Base-by-base conservation (phyloP, 73 alveolate genomes). In the Chromera velia region DNA sequence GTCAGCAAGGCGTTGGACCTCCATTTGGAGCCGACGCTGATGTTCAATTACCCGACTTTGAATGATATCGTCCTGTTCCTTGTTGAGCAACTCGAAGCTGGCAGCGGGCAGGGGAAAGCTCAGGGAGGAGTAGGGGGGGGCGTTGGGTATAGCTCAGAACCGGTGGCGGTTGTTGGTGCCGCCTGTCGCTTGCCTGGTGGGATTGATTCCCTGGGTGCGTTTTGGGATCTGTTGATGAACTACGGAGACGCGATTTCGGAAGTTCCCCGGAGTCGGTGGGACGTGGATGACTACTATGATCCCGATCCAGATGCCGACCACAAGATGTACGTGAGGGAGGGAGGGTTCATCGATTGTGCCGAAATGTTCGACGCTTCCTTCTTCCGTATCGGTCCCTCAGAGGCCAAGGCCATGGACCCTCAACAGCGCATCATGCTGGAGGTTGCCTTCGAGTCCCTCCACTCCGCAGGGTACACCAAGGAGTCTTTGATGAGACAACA, bases 31-130 rank as follows among this genome's bases (percentile, higher is more conserved):
- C 86, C 86, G 34, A 69, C 86, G 0, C 55, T 80, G 75, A 80
- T 80, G 80, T 80, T 80, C 31, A 77, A 80, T 55, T 80, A 80
- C 67, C 86, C 86, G 0, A 80, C 86, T 10, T 74, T 80, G n/a
- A 75, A 67, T 18, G 86, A 68, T 48, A 62, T 80, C 28, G 80
- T 68, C 74, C 80, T 70, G n/a, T 80, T 70, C 74, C 55, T 40
- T 4, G 55, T 40, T 4, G 55, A 40, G n/a, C n/a, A n/a, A n/a
- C n/a, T n/a, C n/a, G n/a, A n/a, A n/a, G n/a, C n/a, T n/a, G n/a
- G n/a, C n/a, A n/a, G n/a, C n/a, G n/a, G n/a, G n/a, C n/a, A n/a
- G n/a, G n/a, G n/a, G n/a, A n/a, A n/a, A n/a, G n/a, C n/a, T n/a
- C n/a, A n/a, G n/a, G n/a, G n/a, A n/a, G n/a, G n/a, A n/a, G n/a